These are phyloP conservation scores for Cyclospora cayetanensis DNA, from an alignment of 169 alveolate species.

Conservation along the genomic window DNA sequence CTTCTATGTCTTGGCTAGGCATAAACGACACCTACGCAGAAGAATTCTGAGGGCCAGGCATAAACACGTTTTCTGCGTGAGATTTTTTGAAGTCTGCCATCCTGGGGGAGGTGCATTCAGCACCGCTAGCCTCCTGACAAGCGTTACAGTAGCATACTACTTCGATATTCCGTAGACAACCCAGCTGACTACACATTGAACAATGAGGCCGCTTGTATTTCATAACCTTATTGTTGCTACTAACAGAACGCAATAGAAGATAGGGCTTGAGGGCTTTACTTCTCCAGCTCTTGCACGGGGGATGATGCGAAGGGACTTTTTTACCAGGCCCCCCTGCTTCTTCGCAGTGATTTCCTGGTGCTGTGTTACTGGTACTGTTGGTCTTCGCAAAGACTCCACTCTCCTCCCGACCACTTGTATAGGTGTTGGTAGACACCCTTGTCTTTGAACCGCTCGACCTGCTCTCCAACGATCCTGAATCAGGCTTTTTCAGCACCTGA, in stretches of 20 bases:
- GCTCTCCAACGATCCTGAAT: too few species aligned
- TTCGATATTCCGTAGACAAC: constrained; percentile 58
- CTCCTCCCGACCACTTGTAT: neutral
- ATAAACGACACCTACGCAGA: too few species aligned
- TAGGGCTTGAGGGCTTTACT: neutral
- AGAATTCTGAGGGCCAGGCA: neutral
- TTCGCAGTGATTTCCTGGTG: neutral
- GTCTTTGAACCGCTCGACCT: neutral
- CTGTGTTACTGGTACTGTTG: neutral
- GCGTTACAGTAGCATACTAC: constrained; percentile 59
- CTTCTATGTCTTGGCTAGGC: too few species aligned
- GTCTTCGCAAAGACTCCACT: too few species aligned
- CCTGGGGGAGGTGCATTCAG: constrained; percentile 45
- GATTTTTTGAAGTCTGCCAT: constrained; percentile 63
- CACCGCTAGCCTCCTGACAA: constrained; percentile 28
- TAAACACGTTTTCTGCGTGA: constrained; percentile 27
- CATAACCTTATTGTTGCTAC: neutral
- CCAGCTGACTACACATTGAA: constrained; percentile 54
- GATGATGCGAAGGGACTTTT: neutral
- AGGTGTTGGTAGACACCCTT: neutral
- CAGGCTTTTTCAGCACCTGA: too few species aligned
- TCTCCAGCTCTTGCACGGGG: constrained; percentile 34
- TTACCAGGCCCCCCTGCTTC: neutral
- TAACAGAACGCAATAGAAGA: neutral
- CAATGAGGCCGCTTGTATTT: constrained; percentile 54